Evolutionary conservation across 2,329 filamentous ascomycete genomes (phyloP).

Genomic region (Cordyceps militaris): DNA sequence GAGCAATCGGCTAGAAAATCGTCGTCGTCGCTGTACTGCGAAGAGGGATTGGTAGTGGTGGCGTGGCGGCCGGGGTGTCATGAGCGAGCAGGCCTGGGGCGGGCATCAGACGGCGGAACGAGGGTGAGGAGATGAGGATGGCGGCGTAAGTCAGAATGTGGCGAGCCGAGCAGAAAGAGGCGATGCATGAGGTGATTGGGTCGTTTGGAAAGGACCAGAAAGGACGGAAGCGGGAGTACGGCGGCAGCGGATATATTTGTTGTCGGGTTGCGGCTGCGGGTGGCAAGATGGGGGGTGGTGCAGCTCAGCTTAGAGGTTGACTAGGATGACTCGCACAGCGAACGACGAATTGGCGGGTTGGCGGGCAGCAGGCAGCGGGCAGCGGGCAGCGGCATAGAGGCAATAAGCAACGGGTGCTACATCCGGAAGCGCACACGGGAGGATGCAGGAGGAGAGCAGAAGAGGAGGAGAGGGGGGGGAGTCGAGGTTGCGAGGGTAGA

Average conservation of each 20-base stretch:
- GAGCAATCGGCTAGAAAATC: neutral
- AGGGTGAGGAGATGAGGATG: neutral
- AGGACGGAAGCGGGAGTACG: neutral
- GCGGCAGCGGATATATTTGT: neutral
- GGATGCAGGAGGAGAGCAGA: neutral
- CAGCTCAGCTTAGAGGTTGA: neutral
- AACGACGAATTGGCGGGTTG: neutral
- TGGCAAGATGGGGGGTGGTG: neutral
- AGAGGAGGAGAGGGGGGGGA: neutral
- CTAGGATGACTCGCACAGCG: neutral
- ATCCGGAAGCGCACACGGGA: neutral
- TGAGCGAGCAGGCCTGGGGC: neutral
- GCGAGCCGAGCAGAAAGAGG: neutral
- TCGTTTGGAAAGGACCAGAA: neutral
- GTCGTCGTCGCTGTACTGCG: neutral
- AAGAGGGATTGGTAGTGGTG: conserved; percentile 1
- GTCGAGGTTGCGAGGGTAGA: neutral
- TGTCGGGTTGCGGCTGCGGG: neutral
- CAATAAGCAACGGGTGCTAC: neutral
- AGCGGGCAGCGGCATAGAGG: neutral
- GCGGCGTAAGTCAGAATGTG: neutral
- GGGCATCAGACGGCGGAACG: neutral
- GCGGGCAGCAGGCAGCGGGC: neutral
- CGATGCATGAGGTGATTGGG: neutral
- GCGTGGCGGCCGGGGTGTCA: conserved; percentile 7